Percentiles rank a stretch among this genome's conserved stretches.
phyloP scores from a whole-genome alignment of 768 basidiomycete species.

The Psilocybe azurescens region DNA sequence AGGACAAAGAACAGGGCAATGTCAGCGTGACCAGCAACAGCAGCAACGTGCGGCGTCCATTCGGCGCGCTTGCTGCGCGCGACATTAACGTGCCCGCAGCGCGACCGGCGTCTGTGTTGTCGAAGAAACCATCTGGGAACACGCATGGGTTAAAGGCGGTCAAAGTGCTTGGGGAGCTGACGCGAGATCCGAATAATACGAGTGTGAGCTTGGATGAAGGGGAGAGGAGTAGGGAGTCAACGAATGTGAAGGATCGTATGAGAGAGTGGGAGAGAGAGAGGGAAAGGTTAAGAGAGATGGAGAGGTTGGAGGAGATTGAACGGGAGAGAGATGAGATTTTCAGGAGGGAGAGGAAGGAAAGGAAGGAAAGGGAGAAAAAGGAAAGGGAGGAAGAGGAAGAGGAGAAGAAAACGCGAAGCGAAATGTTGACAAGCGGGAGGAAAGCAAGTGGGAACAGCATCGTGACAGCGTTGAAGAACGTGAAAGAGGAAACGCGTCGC shows the following conservation, averaged over 20 bases:
- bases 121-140: conserved; percentile 32
- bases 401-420: conserved; percentile 12
- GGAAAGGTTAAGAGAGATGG: conserved; percentile 72
- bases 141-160: conserved; percentile 30
- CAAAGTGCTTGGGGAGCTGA: conserved; percentile 28
- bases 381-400: conserved; percentile 26
- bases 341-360: conserved; percentile 40
- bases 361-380: conserved; percentile 31
- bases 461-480: conserved; percentile 9
- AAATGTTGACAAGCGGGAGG: neutral
- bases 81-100: conserved; percentile 27
- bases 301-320: conserved; percentile 60
- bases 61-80: conserved; percentile 32
- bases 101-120: conserved; percentile 22
- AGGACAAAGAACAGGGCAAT: conserved; percentile 12
- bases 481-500: conserved; percentile 23
- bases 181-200: conserved; percentile 6
- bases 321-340: conserved; percentile 50
- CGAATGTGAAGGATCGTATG: conserved; percentile 63
- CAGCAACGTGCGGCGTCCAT: conserved; percentile 33
- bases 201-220: conserved; percentile 20
- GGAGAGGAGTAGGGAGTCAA: conserved; percentile 43
- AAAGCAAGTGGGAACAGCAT: conserved; percentile 7
- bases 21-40: conserved; percentile 13
- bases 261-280: conserved; percentile 80